Evolutionary conservation across 495 filamentous ascomycete genomes (phyloP).

Genomic region (Neurospora sp.): DNA sequence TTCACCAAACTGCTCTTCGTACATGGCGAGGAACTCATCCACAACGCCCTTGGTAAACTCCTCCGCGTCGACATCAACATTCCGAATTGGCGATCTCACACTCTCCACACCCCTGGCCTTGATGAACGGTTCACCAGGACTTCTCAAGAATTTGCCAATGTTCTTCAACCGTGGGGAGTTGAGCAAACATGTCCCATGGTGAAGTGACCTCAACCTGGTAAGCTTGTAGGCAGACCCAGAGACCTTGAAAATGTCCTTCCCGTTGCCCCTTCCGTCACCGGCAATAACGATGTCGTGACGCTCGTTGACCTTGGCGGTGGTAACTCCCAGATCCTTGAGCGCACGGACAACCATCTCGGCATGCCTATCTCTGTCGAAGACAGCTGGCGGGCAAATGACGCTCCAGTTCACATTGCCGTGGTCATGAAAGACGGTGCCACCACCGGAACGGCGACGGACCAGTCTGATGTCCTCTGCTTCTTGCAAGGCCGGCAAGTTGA

Average conservation of each 20-base stretch:
- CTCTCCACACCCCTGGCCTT: constrained; percentile 85
- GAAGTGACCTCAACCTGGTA: constrained; percentile 63
- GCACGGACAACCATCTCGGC: constrained; percentile 84
- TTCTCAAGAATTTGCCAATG: constrained; percentile 57
- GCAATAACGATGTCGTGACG: constrained; percentile 88
- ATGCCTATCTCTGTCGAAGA: constrained; percentile 77
- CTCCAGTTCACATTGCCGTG: constrained; percentile 86
- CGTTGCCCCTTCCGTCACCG: constrained; percentile 7
- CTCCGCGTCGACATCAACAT: constrained; percentile 47
- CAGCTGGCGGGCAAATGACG: constrained; percentile 66
- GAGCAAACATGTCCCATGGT: constrained; percentile 87
- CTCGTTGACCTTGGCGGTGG: constrained; percentile 60
- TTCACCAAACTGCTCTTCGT: constrained; percentile 21
- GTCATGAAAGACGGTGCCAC: constrained; percentile 92
- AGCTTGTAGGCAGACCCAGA: constrained; percentile 93
- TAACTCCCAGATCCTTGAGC: constrained; percentile 43
- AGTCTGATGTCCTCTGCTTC: constrained; percentile 25
- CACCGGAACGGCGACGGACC: constrained; percentile 76
- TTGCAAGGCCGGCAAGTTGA: constrained; percentile 55
- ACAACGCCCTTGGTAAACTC: constrained; percentile 44
- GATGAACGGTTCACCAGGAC: constrained; percentile 64
- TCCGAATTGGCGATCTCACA: constrained; percentile 72
- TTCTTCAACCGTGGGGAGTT: constrained; percentile 55
- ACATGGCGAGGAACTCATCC: constrained; percentile 44
- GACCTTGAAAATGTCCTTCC: constrained; percentile 54